Evolutionary conservation across 1,284 basidiomycete species (phyloP), one percentile per base, ranked within the genome.

Genomic region (Grifola frondosa): DNA sequence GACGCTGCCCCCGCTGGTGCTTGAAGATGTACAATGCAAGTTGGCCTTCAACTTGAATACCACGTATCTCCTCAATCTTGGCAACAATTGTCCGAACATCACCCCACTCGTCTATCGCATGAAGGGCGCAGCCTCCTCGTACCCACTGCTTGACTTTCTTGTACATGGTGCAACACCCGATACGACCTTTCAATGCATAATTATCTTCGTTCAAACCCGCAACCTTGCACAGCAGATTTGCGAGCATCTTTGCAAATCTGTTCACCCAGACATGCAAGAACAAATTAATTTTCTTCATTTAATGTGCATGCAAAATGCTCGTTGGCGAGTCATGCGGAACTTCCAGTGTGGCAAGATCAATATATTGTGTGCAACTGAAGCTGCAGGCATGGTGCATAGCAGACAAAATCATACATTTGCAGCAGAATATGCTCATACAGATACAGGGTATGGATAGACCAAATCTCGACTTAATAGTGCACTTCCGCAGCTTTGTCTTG

Each of bases 71-170:
- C 6, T 54, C 4, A 56, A 58, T 37, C 36, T 53, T n/a, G 56
- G 56, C 22, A 58, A 58, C 37, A 50, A 56, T 34, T 38, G 52
- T 7, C 50, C 34, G 2, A 58, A 56, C 30, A 56, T 58, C 29
- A 51, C 48, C 3, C 44, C 42, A 9, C 8, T 48, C 15, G 42
- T 45, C 11, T 15, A 12, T 3, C 11, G 12, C n/a, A 40, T 48
- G 37, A 15, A 38, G 12, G 28, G 26, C 4, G 32, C 41, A 22
- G 23, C 4, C n/a, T 33, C n/a, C n/a, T n/a, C n/a, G n/a, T n/a
- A n/a, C n/a, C n/a, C n/a, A n/a, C n/a, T n/a, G n/a, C n/a, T n/a
- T 15, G 22, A n/a, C 8, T 19, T 22, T n/a, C 19, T 23, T 6
- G 19, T 36, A 5, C 20, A 22, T 4, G 34, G 5, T 6, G 5